A percentile compares a stretch with the other conserved stretches of the same genome.
These are phyloP conservation scores for Mycena polygramma DNA, from an alignment of 768 basidiomycete genomes.

Conservation along the genomic window DNA sequence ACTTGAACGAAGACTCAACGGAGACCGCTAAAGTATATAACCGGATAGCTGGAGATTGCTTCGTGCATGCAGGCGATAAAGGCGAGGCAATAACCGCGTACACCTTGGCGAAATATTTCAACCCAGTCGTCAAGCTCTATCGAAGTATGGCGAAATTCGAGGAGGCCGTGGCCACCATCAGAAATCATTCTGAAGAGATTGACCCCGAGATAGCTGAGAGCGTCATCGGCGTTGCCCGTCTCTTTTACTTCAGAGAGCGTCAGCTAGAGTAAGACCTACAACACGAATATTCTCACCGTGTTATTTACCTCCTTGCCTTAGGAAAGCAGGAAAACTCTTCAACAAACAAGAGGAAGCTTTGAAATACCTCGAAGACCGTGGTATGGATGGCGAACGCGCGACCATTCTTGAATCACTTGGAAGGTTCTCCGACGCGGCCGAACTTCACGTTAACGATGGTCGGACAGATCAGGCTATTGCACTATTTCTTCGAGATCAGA, in stretches of 20 bases:
- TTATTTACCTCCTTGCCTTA: constrained; percentile 39
- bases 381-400: constrained; percentile 63
- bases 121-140: constrained; percentile 59
- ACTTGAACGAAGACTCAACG: constrained; percentile 5
- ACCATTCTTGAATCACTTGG: constrained; percentile 57
- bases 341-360: constrained; percentile 62
- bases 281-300: not conserved
- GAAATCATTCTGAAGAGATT: constrained; percentile 1
- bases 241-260: constrained; percentile 36
- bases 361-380: constrained; percentile 68
- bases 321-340: constrained; percentile 64
- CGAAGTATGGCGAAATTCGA: constrained; percentile 63
- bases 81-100: constrained; percentile 61
- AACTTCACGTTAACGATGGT: constrained; percentile 63
- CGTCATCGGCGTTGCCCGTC: constrained; percentile 21
- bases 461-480: constrained; percentile 61
- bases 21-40: constrained; percentile 53
- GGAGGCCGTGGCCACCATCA: constrained; percentile 55
- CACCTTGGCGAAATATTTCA: constrained; percentile 56
- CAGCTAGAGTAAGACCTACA: constrained; percentile 43
- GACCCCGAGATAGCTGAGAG: not conserved
- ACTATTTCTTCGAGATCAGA: constrained; percentile 54
- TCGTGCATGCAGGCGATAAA: constrained; percentile 53
- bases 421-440: constrained; percentile 63
- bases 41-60: constrained; percentile 61